Percentiles rank a stretch among this genome's conserved stretches.
Evolutionary conservation across 768 basidiomycete genomes (phyloP).

Genomic region (Agrocybe chaxingu): DNA sequence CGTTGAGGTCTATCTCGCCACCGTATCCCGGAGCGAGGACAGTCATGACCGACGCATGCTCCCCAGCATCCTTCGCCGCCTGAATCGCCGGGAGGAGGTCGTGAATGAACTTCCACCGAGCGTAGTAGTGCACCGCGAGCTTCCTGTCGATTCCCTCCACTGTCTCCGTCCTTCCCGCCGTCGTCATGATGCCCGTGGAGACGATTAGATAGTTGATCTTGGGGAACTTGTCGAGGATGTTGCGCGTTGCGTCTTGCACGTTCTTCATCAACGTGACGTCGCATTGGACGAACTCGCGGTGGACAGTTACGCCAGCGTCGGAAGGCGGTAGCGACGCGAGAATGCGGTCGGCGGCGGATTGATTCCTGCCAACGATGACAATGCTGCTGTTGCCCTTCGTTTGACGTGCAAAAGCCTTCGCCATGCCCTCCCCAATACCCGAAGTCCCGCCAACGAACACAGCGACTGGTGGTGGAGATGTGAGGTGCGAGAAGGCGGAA

Average conservation of each 20-base stretch:
- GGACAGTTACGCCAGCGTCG: constrained; percentile 6
- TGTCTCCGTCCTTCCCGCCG: constrained; percentile 20
- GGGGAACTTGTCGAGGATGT: constrained; percentile 27
- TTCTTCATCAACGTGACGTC: constrained; percentile 53
- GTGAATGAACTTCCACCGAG: constrained; percentile 36
- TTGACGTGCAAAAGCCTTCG: constrained; percentile 39
- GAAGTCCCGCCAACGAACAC: constrained; percentile 45
- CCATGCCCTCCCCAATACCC: constrained; percentile 48
- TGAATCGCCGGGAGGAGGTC: constrained; percentile 41
- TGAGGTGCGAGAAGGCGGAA: constrained; percentile 20
- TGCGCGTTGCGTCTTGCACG: constrained; percentile 30
- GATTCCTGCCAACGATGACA: constrained; percentile 51
- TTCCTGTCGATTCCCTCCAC: constrained; percentile 15
- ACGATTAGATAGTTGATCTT: constrained; percentile 55
- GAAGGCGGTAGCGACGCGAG: constrained; percentile 38
- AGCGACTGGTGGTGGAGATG: constrained; percentile 26
- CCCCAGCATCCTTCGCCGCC: too few species aligned
- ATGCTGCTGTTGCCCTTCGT: constrained; percentile 51
- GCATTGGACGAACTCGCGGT: constrained; percentile 50
- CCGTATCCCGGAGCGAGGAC: too few species aligned
- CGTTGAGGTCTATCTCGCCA: too few species aligned
- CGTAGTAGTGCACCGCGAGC: constrained; percentile 12
- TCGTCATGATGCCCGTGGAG: constrained; percentile 37
- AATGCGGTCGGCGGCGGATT: constrained; percentile 41
- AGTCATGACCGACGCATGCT: too few species aligned